Conservation (phyloP, 176 grass and related monocot genomes). For the Cymbopogon citratus region DNA sequence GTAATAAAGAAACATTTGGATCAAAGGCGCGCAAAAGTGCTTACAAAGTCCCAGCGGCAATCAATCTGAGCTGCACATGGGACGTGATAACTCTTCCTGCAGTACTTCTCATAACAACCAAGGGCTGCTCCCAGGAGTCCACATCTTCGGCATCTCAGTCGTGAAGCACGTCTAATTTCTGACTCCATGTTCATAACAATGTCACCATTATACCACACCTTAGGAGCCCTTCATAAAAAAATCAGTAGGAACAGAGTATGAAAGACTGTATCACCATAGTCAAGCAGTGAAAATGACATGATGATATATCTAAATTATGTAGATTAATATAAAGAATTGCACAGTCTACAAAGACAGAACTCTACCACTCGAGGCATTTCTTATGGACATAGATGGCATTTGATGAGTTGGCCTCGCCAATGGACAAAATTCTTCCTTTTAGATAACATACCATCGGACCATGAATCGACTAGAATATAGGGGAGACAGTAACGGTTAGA, state of each 20-base stretch:
- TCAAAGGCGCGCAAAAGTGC: slow-evolving; percentile 4
- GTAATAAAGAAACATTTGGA: neutral
- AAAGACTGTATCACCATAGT: neutral
- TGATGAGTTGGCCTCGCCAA: slow-evolving; percentile 9
- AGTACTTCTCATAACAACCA: slow-evolving; percentile 25
- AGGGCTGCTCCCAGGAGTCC: slow-evolving; percentile 43
- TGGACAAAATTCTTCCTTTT: slow-evolving; percentile 29
- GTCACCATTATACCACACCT: slow-evolving; percentile 29
- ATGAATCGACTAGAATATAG: slow-evolving; percentile 44
- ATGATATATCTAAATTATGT: neutral
- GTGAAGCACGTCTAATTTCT: slow-evolving; percentile 51
- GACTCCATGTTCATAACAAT: slow-evolving; percentile 40
- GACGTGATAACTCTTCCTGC: neutral
- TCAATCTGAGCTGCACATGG: neutral
- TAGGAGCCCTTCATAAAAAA: slow-evolving; percentile 42
- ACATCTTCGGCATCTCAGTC: slow-evolving; percentile 52
- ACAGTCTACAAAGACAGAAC: neutral
- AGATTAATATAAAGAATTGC: slow-evolving; percentile 12
- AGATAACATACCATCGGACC: slow-evolving; percentile 48
- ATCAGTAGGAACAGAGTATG: neutral
- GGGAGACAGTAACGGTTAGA: slow-evolving; percentile 1
- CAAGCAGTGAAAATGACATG: neutral
- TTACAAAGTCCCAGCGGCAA: slow-evolving; percentile 68
- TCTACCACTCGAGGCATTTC: slow-evolving; percentile 59
- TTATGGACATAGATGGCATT: slow-evolving; percentile 48